Base-by-base conservation (phyloP, 2,329 filamentous ascomycete genomes). In the Ophiosphaerella narmari region DNA sequence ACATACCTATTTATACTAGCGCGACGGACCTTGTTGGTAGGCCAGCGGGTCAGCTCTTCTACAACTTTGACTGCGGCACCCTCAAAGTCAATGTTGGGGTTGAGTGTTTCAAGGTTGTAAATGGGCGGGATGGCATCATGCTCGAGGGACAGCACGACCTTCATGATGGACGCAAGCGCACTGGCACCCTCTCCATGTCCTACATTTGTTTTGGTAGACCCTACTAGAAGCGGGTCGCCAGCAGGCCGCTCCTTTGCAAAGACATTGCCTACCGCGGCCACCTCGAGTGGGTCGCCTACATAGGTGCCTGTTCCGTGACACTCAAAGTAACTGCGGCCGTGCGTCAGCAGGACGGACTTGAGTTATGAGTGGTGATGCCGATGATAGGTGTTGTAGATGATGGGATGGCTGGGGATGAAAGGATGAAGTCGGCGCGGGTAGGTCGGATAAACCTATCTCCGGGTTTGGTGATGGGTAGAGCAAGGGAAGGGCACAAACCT, bases 171-270 rank as follows among this genome's bases (percentile, higher is more conserved):
- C 1, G 66, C 48, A 1, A 72, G 35, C 7, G 53, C 69, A 33
- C 52, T 55, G 2, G 55, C 54, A 0, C 52, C 52, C 52, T 72
- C 70, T 0, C 50, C 42, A 46, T 72, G 69, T 7, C 70, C 70
- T 5, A 71, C 40, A 16, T 66, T 67, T 5, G 57, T 41, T 49
- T 71, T 72, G 1, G 65, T 44, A 4, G 55, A 59, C 5, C 68
- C 67, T 18, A 68, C 58, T 1, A 57, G 31, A 2, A 64, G 46
- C 13, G 47, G 53, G 12, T 37, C 16, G 6, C 36, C 46, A 18
- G 29, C 26, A 6, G 18, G 11, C n/a, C 12, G 9, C 11, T 13
- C 7, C 14, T 21, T 42, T 18, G 42, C 13, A 36, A 66, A 62
- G 1, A 59, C 51, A 5, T 33, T 42, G 2, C 44, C 52, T n/a